Evolutionary conservation across 495 filamentous ascomycete genomes (phyloP), one percentile per base, ranked within the genome.

Genomic region (Penicillium herquei): DNA sequence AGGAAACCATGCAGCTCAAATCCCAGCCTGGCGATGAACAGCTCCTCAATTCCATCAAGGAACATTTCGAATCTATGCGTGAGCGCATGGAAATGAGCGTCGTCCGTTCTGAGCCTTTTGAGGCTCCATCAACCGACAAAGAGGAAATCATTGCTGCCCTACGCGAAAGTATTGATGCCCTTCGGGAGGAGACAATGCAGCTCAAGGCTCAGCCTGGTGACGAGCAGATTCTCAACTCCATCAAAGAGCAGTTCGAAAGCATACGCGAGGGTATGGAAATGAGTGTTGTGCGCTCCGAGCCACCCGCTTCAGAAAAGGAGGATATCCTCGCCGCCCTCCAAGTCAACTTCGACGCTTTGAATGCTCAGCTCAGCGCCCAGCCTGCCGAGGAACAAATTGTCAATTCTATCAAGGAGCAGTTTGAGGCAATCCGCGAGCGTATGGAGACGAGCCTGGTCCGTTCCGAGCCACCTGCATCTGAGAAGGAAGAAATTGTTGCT

Each of bases 31-130:
- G 51, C 11, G 59, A 62, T 10, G 57, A 62, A 0, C 55, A 73
- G 31, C 55, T 78, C 12, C 47, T 69, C 12, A 77, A 78, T 3
- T 75, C 83, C 45, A 78, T 94, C 47, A 84, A 80, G 60, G 73
- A 81, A n/a, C 87, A 94, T 63, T 84, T 92, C 46, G 88, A 91
- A 62, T 80, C 82, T 13, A 78, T 92, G 6, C 82, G 86, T 14
- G 84, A 90, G 50, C 78, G 80, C 2, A 70, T 75, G 56, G 71
- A 68, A 11, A 67, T 69, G 62, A 75, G 64, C n/a, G 54, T 78
- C 11, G 70, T 76, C 34, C 71, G 57, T 7, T 53, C 72, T 30
- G 67, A 70, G 39, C 50, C 50, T 72, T 96, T 8, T 35, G 63
- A 60, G 84, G 89, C 46, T 83, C 82, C 0, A 12, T 30, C 55